A percentile compares a stretch with the other conserved stretches of the same genome.
Evolutionary conservation across 129 eudicot genomes (phyloP).

Genomic region (Helichrysum umbraculigerum): DNA sequence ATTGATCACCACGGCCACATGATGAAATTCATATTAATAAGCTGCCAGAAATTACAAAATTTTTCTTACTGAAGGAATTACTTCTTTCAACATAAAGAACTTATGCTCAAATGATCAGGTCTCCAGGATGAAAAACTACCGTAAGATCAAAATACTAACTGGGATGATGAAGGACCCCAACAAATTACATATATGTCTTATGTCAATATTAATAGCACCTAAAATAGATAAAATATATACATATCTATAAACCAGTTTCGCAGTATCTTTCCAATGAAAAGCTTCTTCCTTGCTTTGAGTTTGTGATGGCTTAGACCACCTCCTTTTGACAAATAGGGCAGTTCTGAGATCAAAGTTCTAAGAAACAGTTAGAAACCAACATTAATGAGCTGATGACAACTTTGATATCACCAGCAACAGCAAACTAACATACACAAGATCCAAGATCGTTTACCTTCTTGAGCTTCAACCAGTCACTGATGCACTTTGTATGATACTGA

Average conservation of each 20-base stretch:
- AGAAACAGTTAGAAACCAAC: conserved; percentile 9
- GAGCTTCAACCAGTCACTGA: conserved; percentile 58
- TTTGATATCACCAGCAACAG: background rate
- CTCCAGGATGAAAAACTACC: background rate
- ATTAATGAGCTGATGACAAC: background rate
- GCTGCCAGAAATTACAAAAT: too few species aligned
- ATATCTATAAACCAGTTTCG: conserved; percentile 14
- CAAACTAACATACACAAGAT: background rate
- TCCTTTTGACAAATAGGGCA: conserved; percentile 79
- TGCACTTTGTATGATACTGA: conserved; percentile 64
- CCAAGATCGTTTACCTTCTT: conserved; percentile 48
- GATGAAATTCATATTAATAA: too few species aligned
- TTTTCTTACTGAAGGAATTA: too few species aligned
- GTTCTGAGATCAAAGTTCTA: conserved; percentile 30
- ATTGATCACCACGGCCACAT: too few species aligned
- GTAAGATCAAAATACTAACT: conserved; percentile 1
- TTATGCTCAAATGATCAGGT: background rate
- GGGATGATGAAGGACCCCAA: conserved; percentile 19
- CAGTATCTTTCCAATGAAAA: conserved; percentile 18
- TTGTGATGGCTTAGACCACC: conserved; percentile 38
- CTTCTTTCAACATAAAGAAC: background rate
- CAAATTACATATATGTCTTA: background rate
- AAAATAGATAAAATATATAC: background rate
- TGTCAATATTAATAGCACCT: background rate
- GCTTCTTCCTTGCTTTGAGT: conserved; percentile 33